These are phyloP conservation scores for Truncatella angustata DNA, from an alignment of 2,329 filamentous ascomycete species.

Conservation along the genomic window DNA sequence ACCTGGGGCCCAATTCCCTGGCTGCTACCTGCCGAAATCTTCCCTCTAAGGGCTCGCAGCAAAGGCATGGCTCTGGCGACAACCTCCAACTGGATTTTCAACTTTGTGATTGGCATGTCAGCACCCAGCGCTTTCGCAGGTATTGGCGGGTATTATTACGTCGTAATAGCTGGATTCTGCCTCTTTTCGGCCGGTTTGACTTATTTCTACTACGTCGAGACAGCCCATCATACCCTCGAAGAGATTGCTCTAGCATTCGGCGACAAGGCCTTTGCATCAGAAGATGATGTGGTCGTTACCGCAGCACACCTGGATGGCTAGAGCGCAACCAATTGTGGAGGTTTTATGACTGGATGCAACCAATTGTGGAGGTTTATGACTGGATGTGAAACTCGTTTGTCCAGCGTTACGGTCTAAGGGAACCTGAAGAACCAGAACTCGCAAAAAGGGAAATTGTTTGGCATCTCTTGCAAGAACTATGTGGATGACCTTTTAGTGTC, in stretches of 20 bases:
- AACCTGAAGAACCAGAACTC: no score
- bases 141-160: not conserved
- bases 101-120: not conserved
- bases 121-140: not conserved
- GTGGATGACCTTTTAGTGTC: no score
- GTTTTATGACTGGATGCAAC: no score
- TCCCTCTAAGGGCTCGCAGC: not conserved
- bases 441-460: no score
- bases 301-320: not conserved
- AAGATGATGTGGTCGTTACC: not conserved
- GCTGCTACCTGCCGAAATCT: not conserved
- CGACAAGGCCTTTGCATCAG: not conserved
- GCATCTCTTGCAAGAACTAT: no score
- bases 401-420: no score
- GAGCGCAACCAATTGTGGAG: no score
- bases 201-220: not conserved
- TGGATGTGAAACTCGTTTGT: no score
- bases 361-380: no score
- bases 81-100: not conserved
- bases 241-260: not conserved
- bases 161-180: not conserved
- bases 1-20: not conserved
- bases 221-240: not conserved
- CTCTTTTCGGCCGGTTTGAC: not conserved
- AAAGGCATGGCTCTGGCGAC: conserved; percentile 1